Base-by-base conservation (phyloP, 495 filamentous ascomycete genomes). In the Patellaria atrata region DNA sequence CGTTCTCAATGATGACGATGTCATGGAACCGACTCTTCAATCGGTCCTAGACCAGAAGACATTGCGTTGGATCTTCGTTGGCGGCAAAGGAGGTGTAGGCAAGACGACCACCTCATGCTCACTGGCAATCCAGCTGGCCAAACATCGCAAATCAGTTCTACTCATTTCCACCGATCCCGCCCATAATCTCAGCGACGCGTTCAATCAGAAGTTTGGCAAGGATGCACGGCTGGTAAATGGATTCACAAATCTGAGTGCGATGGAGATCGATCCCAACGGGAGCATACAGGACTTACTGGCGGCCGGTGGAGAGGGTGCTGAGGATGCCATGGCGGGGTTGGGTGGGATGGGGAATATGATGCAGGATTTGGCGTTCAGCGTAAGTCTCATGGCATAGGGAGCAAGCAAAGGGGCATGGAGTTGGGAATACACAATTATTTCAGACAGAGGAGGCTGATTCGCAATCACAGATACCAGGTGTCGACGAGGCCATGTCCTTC, bases 401-500 rank as follows among this genome's bases (percentile, higher is more conserved):
- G 6, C 30, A 30, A 16, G 13, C 23, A 22, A 16, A 22, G n/a
- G 28, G 12, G 23, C 1, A 11, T 19, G 19, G 23, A 8, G 20
- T 14, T 27, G 11, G 25, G 41, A 44, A 33, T 39, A 51, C 59
- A 26, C 41, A 17, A 14, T 21, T 20, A 11, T 35, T 19, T 16
- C 3, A 11, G n/a, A n/a, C n/a, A n/a, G n/a, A n/a, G n/a, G n/a
- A n/a, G n/a, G n/a, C n/a, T n/a, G n/a, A n/a, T n/a, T n/a, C n/a
- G n/a, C n/a, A n/a, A n/a, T n/a, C 34, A 17, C 47, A 94, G 85
- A 96, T 97, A 27, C 89, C 89, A 33, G 89, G 89, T 58, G 87
- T 99, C 37, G 89, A 99, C 57, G 89, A 99, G 59, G 89, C 89
- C 51, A 96, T 96, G 91, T 94, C 89, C 31, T 99, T 96, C 51